Evolutionary conservation across 2,329 filamentous ascomycete species (phyloP), one percentile per base, ranked within the genome.

Genomic region (Huntiella abstrusa): DNA sequence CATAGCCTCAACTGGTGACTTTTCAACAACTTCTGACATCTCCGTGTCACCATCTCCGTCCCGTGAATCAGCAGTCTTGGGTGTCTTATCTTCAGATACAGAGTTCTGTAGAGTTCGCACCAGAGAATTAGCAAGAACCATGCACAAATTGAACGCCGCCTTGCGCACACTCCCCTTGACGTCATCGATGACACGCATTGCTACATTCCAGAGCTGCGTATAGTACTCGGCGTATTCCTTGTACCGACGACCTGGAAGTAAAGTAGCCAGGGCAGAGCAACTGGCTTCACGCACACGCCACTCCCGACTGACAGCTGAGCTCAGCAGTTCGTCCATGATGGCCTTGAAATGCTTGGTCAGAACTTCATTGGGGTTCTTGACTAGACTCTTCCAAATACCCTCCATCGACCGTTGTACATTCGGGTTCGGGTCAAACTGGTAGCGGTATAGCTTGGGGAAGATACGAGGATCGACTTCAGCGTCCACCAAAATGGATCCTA

Each of bases 371-470:
- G 84, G 74, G 54, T 96, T 86, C 57, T 92, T 93, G 46, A 96
- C 86, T n/a, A 98, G 65, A 0, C 88, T 80, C 55, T 83, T 87
- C 91, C 91, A 98, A 53, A 98, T 96, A 52, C 92, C 85, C 48
- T 93, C 87, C 91, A 98, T 98, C 1, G 88, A 94, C 41, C 78
- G 73, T 58, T 88, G 84, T 10, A 96, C 91, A 52, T 93, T 94
- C 2, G 78, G 71, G 57, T 95, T 96, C 0, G 91, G 91, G 59
- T 98, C 91, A 51, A 96, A 96, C 43, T 86, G 73, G 61, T 96
- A 98, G 41, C 91, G 75, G 62, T 81, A 98, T 2, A 98, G 73
- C 62, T 95, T 96, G 0, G 87, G 85, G 55, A 95, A 96, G 12
- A 98, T 73, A 59, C 93, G 95, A 0, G 87, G 86, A 55, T 96